phyloP scores from a whole-genome alignment of 768 basidiomycete species.

The Mycena sanguinolenta region DNA sequence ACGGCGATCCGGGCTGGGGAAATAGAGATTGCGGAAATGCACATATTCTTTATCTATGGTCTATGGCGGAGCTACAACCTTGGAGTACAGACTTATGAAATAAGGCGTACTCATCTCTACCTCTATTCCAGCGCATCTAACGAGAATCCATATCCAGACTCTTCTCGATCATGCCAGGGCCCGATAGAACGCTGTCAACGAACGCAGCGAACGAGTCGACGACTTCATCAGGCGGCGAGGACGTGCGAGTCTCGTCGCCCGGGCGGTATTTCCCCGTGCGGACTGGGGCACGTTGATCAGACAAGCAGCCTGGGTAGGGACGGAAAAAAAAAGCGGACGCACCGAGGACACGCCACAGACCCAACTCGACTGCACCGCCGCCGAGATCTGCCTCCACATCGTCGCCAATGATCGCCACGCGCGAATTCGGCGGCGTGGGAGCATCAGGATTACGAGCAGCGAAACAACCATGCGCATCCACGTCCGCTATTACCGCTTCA shows the following conservation, averaged over 20 bases:
- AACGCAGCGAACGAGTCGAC: conserved; percentile 67
- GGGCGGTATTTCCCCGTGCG: conserved; percentile 78
- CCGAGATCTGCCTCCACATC: conserved; percentile 77
- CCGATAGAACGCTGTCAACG: conserved; percentile 60
- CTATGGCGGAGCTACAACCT: too few relatives aligned
- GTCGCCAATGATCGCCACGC: conserved; percentile 73
- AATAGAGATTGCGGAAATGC: too few relatives aligned
- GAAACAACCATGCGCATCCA: conserved; percentile 38
- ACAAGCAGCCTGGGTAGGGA: too few relatives aligned
- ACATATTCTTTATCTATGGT: too few relatives aligned
- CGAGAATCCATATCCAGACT: too few relatives aligned
- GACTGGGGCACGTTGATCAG: conserved; percentile 62
- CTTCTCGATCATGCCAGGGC: too few relatives aligned
- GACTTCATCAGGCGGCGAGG: conserved; percentile 64
- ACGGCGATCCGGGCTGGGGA: too few relatives aligned
- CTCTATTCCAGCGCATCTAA: too few relatives aligned
- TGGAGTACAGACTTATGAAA: too few relatives aligned
- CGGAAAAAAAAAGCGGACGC: conserved; percentile 31
- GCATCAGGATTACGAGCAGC: background rate
- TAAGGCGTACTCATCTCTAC: too few relatives aligned
- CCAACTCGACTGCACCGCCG: conserved; percentile 69
- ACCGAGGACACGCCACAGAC: conserved; percentile 76
- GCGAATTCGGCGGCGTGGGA: conserved; percentile 2
- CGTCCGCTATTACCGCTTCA: conserved; percentile 64
- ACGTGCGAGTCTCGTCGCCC: conserved; percentile 63